phyloP scores from a whole-genome alignment of 345 rosid species.

The Combretum micranthum region DNA sequence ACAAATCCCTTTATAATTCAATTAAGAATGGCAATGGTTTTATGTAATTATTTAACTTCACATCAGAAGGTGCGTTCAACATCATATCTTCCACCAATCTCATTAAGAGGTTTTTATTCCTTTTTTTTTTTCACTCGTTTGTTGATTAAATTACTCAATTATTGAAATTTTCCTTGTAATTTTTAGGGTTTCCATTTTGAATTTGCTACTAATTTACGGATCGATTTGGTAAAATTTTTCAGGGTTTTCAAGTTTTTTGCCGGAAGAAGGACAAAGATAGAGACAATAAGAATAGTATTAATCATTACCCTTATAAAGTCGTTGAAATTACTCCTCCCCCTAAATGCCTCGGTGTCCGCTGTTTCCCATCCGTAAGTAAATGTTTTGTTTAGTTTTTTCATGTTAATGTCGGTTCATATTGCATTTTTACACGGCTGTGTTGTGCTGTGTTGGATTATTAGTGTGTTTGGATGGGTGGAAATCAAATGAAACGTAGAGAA shows the following conservation, averaged over 20 bases:
- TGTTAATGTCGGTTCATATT: background rate
- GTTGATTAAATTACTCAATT: background rate
- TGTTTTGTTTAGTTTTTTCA: background rate
- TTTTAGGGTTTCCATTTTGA: background rate
- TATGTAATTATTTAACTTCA: constrained; percentile 26
- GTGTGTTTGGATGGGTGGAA: too few relatives aligned
- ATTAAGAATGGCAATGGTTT: constrained; percentile 22
- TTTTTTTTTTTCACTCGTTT: background rate
- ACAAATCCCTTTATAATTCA: too few relatives aligned
- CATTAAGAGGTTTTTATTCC: constrained; percentile 8
- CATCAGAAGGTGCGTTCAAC: constrained; percentile 29
- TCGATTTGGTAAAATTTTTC: background rate
- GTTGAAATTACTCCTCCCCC: constrained; percentile 95
- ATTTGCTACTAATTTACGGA: constrained; percentile 12
- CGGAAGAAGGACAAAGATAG: constrained; percentile 68
- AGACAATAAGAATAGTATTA: constrained; percentile 15
- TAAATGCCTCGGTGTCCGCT: constrained; percentile 79
- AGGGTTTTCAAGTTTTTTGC: constrained; percentile 34
- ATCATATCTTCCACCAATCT: constrained; percentile 2
- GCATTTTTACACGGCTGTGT: background rate
- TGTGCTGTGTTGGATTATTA: background rate
- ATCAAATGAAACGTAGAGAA: too few relatives aligned
- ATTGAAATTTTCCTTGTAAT: background rate
- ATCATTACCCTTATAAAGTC: constrained; percentile 65
- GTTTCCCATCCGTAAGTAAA: constrained; percentile 64